Conservation (phyloP, 805 yeast genomes). For the Suhomyces prunicola region DNA sequence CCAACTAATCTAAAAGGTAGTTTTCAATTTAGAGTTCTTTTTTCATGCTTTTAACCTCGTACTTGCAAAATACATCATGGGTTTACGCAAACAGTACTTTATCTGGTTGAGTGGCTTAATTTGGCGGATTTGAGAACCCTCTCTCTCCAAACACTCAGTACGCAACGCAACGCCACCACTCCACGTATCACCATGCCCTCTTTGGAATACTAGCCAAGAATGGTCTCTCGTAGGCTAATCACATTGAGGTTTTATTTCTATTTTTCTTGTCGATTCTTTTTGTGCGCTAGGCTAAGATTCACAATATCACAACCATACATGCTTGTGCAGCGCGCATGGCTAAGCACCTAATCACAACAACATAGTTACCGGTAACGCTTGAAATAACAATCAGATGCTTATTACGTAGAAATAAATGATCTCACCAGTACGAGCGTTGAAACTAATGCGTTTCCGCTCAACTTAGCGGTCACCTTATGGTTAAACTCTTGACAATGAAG, state of each 20-base stretch:
- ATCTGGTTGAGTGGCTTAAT: neutral
- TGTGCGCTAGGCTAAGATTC: neutral
- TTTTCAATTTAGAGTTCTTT: neutral
- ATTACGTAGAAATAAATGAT: neutral
- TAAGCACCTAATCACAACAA: neutral
- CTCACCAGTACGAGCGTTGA: neutral
- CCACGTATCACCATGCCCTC: neutral
- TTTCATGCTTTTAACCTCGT: neutral
- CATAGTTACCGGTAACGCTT: neutral
- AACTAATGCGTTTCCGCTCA: neutral
- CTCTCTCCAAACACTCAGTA: neutral
- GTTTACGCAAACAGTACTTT: neutral
- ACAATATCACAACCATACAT: neutral
- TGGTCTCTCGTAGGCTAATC: neutral
- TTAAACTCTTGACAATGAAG: neutral
- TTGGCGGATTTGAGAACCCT: neutral
- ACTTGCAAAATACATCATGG: slow-evolving; percentile 4
- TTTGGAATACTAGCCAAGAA: neutral
- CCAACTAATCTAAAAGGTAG: neutral
- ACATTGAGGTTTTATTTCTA: neutral
- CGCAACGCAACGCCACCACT: neutral
- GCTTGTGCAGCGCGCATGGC: neutral
- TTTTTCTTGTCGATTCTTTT: neutral
- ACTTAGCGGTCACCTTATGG: neutral
- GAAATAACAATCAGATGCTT: slow-evolving; percentile 1